Base-by-base conservation (phyloP, 2,329 filamentous ascomycete genomes). In the Neonectria coccinea region DNA sequence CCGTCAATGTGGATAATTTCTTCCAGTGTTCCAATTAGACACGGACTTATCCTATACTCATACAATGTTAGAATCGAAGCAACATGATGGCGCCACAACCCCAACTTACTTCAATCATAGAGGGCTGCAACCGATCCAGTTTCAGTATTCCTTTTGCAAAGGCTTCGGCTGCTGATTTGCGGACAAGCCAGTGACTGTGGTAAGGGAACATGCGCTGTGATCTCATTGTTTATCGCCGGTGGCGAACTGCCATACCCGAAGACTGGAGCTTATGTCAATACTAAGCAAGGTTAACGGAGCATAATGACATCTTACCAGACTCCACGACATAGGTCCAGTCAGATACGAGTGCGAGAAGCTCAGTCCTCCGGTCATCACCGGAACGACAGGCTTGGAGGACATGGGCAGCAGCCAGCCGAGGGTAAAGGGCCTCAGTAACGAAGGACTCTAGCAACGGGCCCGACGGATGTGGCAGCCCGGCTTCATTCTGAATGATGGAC, bases 261-360 rank as follows among this genome's bases (percentile, higher is more conserved):
- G 6, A 55, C 42, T 45, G n/a, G 25, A 14, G 12, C 8, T 9
- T 39, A 25, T 14, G 50, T 44, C 16, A 33, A 33, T 33, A 8
- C 4, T 33, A 10, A 63, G 29, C n/a, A 29, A 39, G 18, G 14
- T 14, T 18, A 9, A 25, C 51, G 7, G 36, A 39, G 44, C 59
- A 47, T 3, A 9, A 58, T 27, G n/a, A n/a, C 20, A 55, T 18
- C 62, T 64, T 61, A 74, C 74, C 52, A 2, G 70, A 70, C 56
- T 74, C 71, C 20, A 75, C 55, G 29, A 77, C 72, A 29, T 71
- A 74, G 16, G 56, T 66, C 74, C 74, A 77, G 59, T 74, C 68
- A 16, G 63, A 64, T 16, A 72, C 58, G 9, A 64, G 51, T 2
- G 41, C 11, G 1, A 50, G 29, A 14, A 64, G 41, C 11, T 22